Conservation (phyloP, 2,329 filamentous ascomycete species). For the Pyrenochaeta sp. region DNA sequence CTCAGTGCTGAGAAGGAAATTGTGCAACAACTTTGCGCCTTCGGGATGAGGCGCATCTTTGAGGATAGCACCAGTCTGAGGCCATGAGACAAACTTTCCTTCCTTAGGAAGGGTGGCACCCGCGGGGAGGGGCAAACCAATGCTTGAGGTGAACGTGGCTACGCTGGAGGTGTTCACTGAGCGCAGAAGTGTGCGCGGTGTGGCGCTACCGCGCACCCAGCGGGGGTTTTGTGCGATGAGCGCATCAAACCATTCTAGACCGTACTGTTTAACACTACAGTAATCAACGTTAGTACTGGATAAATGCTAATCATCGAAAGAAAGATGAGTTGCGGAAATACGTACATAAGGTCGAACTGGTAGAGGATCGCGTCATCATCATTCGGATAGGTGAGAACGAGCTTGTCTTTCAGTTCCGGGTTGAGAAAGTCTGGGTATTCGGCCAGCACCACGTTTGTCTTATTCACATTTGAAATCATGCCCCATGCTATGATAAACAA, state of each 20-base stretch:
- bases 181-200: slow-evolving; percentile 50
- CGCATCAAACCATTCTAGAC: slow-evolving; percentile 57
- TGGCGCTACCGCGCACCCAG: slow-evolving; percentile 63
- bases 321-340: not conserved
- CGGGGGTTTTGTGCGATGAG: slow-evolving; percentile 59
- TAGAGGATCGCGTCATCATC: slow-evolving; percentile 66
- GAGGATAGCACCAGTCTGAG: slow-evolving; percentile 60
- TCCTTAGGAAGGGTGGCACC: slow-evolving; percentile 40
- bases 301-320: not conserved
- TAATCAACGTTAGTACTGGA: not conserved
- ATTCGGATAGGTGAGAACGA: slow-evolving; percentile 65
- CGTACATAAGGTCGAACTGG: slow-evolving; percentile 58
- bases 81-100: slow-evolving; percentile 58
- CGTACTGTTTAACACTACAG: slow-evolving; percentile 47
- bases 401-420: slow-evolving; percentile 62
- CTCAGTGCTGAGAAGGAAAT: slow-evolving; percentile 56
- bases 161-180: slow-evolving; percentile 30
- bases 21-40: slow-evolving; percentile 61
- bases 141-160: slow-evolving; percentile 24
- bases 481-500: slow-evolving; percentile 49
- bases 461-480: slow-evolving; percentile 51
- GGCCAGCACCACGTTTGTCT: slow-evolving; percentile 39
- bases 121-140: not conserved
- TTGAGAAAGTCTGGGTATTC: slow-evolving; percentile 57
- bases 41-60: slow-evolving; percentile 60